Evolutionary conservation across 495 filamentous ascomycete genomes (phyloP), one percentile per base, ranked within the genome.

Genomic region (Podospora fimiseda): DNA sequence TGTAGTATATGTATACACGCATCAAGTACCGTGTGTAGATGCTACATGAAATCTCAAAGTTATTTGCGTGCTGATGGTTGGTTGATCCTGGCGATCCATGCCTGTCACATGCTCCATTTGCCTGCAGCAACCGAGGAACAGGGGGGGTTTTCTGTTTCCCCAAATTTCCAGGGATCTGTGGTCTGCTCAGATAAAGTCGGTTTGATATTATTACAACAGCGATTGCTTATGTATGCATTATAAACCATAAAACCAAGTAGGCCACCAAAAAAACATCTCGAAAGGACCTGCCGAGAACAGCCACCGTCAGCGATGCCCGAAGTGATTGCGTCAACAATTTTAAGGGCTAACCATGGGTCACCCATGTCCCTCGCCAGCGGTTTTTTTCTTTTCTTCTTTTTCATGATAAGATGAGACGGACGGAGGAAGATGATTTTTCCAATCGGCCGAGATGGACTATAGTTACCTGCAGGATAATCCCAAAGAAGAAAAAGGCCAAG

Each of bases 41-140:
- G 27, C 27, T 11, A 33, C 5, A 6, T 33, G 14, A 44, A 16
- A 6, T 44, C 18, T 7, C 6, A 14, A 11, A 20, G 19, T 44
- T 30, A n/a, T n/a, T 20, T 27, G 21, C 36, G 37, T 27, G 37
- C 43, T 38, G 30, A 43, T n/a, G n/a, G n/a, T n/a, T n/a, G n/a
- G n/a, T n/a, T n/a, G n/a, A n/a, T 16, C 44, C 27, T 38, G 42
- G 48, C 43, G 43, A 21, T 44, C n/a, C n/a, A n/a, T n/a, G 44
- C 43, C 43, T 52, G 27, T 57, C 55, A 57, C 55, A 57, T 57
- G 55, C 55, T 48, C 36, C 14, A 38, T 40, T 30, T 5, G 14
- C 15, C 19, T 19, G 23, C 15, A 19, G 48, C n/a, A 22, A 8
- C 15, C 19, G 42, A 43, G 36, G 51, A 0, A 3, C 5, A 16